These are phyloP conservation scores for Drechslerella dactyloides DNA, from an alignment of 2,329 filamentous ascomycete species.

Conservation along the genomic window DNA sequence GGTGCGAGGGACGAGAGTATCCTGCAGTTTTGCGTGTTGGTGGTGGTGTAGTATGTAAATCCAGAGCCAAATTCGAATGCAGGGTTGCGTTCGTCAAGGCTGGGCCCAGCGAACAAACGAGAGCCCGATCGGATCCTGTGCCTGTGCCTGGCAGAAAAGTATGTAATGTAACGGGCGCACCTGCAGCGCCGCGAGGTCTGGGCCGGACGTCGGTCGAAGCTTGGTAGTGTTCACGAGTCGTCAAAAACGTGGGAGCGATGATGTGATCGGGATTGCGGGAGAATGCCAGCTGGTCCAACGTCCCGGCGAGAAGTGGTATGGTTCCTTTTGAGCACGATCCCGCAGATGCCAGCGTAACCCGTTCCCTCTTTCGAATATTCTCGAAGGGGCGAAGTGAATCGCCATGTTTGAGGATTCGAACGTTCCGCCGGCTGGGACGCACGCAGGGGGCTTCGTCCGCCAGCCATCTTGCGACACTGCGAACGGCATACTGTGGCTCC, in stretches of 20 bases:
- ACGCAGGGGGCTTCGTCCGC: not conserved
- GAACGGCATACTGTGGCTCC: constrained; percentile 40
- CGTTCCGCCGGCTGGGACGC: no score
- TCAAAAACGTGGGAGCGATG: no score
- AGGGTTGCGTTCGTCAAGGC: not conserved
- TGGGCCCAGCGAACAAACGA: not conserved
- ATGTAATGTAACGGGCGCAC: not conserved
- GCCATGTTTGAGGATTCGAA: not conserved
- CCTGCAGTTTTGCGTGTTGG: not conserved
- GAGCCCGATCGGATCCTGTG: not conserved
- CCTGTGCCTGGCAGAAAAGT: not conserved
- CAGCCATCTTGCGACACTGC: constrained; percentile 10
- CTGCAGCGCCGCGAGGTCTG: no score
- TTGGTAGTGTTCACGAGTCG: no score
- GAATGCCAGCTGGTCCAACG: no score
- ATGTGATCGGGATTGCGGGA: no score
- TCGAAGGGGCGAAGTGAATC: constrained; percentile 27
- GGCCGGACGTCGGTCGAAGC: no score
- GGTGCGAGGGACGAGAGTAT: not conserved
- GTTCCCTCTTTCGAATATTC: constrained; percentile 31
- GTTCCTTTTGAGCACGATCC: not conserved
- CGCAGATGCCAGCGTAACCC: constrained; percentile 41
- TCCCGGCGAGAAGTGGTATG: no score
- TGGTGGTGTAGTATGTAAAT: not conserved
- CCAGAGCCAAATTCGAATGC: not conserved